Evolutionary conservation across 116 monocot genomes (phyloP), one percentile per base, ranked within the genome.

Genomic region (Cymodocea nodosa): DNA sequence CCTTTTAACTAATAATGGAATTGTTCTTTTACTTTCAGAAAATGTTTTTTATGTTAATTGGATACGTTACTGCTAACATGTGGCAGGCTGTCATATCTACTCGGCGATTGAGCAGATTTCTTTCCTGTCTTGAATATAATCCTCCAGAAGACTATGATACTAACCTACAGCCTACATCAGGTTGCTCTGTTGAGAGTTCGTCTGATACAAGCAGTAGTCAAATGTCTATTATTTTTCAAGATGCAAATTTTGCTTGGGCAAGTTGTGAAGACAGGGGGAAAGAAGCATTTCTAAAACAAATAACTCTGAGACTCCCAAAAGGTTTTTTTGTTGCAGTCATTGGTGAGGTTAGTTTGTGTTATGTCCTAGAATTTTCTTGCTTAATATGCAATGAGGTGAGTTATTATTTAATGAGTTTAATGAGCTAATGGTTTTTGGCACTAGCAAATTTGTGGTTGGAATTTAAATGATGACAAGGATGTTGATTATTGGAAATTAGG

Each of bases 31-130:
- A 9, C 14, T 61, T 16, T n/a, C 16, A n/a, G 37, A 37, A 10
- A 62, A 62, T 51, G 44, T 7, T 10, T 8, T 44, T 44, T 20
- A 7, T 50, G 5, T 58, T 50, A 19, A 62, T 49, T 34, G 15
- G n/a, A 16, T 39, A 16, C 49, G 19, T 24, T n/a, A 3, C 37
- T 39, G 11, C 12, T 62, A 36, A 58, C 63, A 35, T 14, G 61
- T 68, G 15, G 12, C 82, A 98, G 98, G 92, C 92, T 59, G 30
- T 92, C 50, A 92, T 98, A 69, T 98, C 98, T 67, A 68, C 75
- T 23, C 60, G 85, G 67, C 67, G 98, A 67, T 77, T 98, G 71
- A 92, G 89, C 82, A 98, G 79, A 65, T 92, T 85, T 61, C 84
- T 98, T 55, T 85, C 86, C 24, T 89, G 84, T 69, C 70, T 71